phyloP scores from a whole-genome alignment of 495 filamentous ascomycete species.

The Entonaema liquescens region DNA sequence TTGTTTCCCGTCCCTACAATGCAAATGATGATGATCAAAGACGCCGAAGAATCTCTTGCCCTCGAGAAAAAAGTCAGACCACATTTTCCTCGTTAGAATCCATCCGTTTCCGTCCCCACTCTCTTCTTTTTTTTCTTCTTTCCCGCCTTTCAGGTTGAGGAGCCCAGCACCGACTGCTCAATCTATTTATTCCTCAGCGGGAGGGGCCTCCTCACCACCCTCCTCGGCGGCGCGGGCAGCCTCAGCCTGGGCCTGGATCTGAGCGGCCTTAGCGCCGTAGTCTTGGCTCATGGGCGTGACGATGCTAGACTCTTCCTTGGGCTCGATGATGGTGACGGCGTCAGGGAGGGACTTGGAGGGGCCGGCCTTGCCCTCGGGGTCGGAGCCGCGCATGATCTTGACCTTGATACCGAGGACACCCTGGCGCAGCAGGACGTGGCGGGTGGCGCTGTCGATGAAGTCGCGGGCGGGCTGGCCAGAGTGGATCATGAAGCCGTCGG shows the following conservation, averaged over 20 bases:
- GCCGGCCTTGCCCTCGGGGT: slow-evolving; percentile 98
- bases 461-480: slow-evolving; percentile 99
- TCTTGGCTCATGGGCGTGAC: slow-evolving; percentile 95
- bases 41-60: slow-evolving; percentile 42
- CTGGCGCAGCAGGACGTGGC: slow-evolving; percentile 99
- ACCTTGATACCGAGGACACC: slow-evolving; percentile 99
- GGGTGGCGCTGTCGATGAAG: slow-evolving; percentile 98
- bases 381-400: slow-evolving; percentile 99
- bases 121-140: slow-evolving; percentile 11
- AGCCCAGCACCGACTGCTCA: slow-evolving; percentile 48
- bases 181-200: slow-evolving; percentile 59
- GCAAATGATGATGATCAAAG: slow-evolving; percentile 48
- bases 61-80: slow-evolving; percentile 14
- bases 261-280: slow-evolving; percentile 95
- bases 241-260: slow-evolving; percentile 73
- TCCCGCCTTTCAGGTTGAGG: slow-evolving; percentile 39
- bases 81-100: slow-evolving; percentile 13
- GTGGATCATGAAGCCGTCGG: slow-evolving; percentile 99
- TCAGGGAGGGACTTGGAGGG: slow-evolving; percentile 96
- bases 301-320: slow-evolving; percentile 96
- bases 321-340: slow-evolving; percentile 98
- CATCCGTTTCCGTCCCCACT: slow-evolving; percentile 12
- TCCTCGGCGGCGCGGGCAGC: slow-evolving; percentile 75
- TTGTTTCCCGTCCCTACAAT: slow-evolving; percentile 32
- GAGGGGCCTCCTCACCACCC: slow-evolving; percentile 58